Base-by-base conservation (phyloP, 495 filamentous ascomycete species). In the Amphirosellinia nigrospora region DNA sequence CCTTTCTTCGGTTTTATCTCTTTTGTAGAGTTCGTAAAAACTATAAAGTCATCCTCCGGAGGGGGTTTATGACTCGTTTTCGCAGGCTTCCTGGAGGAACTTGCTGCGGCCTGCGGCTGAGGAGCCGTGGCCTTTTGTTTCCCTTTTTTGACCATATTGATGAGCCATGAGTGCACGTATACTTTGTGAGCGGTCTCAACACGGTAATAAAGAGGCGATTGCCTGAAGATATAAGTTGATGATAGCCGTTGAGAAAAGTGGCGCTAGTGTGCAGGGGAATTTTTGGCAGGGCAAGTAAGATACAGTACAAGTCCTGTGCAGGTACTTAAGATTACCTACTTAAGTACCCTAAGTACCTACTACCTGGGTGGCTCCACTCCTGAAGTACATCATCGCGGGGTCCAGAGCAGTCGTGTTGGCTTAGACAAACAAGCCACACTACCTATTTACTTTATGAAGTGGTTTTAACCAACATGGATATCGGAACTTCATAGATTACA, bases 21-120 rank as follows among this genome's bases (percentile, higher is more conserved):
- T 70, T 90, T 90, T 65, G 84, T 84, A 16, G 85, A 86, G 74
- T 91, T 89, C 39, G 87, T 86, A 72, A 92, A 92, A 68, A 91
- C 85, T 71, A 92, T 90, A 75, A 87, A 89, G 79, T 89, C 89
- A 67, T 86, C 86, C 61, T 90, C 89, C 38, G 81, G 82, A 6
- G 67, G 55, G 8, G 73, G 56, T 21, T 70, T 75, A 26, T 74
- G 72, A 36, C 68, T 48, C 28, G 82, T 74, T 72, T 82, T 77
- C 9, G 60, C 68, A 46, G 68, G 28, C 48, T 70, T 70, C 63
- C 80, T 78, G 32, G 76, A 70, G 21, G 72, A 74, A n/a, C 75
- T 73, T 50, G 76, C 65, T n/a, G 79, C 61, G 43, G 77, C 66
- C 59, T 73, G 64, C 23, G 77, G 46, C 48, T 71, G 72, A 62